phyloP scores from a whole-genome alignment of 306 rosid genomes.

The Cicer pinnatifidum region DNA sequence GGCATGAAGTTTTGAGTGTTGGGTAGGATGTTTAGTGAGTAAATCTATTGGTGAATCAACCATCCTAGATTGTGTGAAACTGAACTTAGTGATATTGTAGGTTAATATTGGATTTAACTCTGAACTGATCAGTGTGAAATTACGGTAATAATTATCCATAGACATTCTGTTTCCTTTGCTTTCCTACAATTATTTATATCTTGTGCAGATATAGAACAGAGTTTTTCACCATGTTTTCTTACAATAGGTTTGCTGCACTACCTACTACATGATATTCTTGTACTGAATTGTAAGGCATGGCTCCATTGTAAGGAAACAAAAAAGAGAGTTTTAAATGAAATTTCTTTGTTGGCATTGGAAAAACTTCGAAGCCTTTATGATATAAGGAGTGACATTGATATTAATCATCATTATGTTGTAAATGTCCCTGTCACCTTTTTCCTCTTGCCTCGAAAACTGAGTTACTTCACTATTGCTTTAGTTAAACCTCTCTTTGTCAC shows the following conservation, averaged over 20 bases:
- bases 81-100: background rate
- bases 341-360: background rate
- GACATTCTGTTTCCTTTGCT: constrained; percentile 19
- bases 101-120: background rate
- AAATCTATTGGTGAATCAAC: background rate
- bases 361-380: background rate
- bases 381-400: background rate
- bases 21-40: background rate
- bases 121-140: background rate
- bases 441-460: constrained; percentile 28
- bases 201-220: background rate
- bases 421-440: constrained; percentile 5
- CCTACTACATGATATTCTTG: background rate
- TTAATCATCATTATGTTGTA: background rate
- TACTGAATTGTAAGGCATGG: too few relatives aligned
- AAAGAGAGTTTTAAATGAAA: background rate
- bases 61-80: constrained; percentile 24
- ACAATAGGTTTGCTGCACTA: background rate
- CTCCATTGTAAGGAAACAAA: background rate
- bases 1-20: constrained; percentile 1
- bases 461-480: background rate
- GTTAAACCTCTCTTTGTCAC: background rate
- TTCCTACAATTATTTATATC: background rate
- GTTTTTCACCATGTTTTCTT: background rate
- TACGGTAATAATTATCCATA: background rate